Percentiles rank a stretch among this genome's conserved stretches.
Evolutionary conservation across 129 eudicot genomes (phyloP).

Genomic region (Lonicera japonica): DNA sequence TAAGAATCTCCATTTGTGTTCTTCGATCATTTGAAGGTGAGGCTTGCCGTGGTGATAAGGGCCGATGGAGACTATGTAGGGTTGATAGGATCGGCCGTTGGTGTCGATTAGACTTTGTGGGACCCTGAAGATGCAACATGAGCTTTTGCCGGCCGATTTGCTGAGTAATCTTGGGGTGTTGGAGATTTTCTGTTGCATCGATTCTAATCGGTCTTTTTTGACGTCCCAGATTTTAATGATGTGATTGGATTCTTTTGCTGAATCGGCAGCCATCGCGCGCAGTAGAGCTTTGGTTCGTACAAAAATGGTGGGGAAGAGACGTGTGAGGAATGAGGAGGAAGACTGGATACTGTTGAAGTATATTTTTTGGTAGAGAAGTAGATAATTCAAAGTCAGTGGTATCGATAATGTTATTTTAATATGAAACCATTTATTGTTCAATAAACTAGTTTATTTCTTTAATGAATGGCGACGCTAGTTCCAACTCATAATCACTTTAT

Average conservation of each 20-base stretch:
- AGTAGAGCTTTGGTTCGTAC: neutral
- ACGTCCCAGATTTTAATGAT: constrained; percentile 40
- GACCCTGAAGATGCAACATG: constrained; percentile 68
- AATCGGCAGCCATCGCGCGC: constrained; percentile 11
- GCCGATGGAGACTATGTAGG: constrained; percentile 70
- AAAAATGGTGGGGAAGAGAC: too few species aligned
- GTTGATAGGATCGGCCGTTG: constrained; percentile 57
- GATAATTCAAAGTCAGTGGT: neutral
- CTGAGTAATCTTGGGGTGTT: constrained; percentile 47
- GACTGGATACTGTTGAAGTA: too few species aligned
- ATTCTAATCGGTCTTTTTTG: constrained; percentile 37
- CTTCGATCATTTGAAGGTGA: constrained; percentile 61
- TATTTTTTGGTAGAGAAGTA: neutral
- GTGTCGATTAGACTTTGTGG: constrained; percentile 54
- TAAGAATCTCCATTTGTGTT: constrained; percentile 79
- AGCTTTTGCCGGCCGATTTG: constrained; percentile 53
- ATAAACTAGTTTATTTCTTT: too few species aligned
- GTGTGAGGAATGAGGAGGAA: neutral
- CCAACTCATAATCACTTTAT: too few species aligned
- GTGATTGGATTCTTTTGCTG: constrained; percentile 13
- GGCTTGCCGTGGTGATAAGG: constrained; percentile 70
- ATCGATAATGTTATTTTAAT: too few species aligned
- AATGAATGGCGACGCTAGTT: too few species aligned
- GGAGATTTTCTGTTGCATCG: constrained; percentile 51
- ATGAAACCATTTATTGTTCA: too few species aligned